These are phyloP conservation scores for Pseudocercospora fijiensis DNA, from an alignment of 2,329 filamentous ascomycete species.

Conservation along the genomic window DNA sequence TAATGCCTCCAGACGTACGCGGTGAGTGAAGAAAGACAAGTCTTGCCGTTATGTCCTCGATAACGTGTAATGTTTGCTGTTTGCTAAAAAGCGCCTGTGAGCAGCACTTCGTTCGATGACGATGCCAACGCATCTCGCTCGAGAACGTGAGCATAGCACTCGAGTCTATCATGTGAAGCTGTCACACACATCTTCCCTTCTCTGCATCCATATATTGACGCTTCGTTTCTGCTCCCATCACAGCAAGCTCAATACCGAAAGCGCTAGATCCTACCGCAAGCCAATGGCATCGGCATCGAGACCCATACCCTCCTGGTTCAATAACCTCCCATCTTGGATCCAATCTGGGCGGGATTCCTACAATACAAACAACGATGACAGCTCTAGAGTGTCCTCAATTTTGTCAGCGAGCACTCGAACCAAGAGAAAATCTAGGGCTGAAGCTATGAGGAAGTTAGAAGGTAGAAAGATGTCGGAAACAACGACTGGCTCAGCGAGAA, in stretches of 20 bases:
- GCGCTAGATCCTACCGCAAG: not conserved
- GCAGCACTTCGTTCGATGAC: not conserved
- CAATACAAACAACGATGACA: not conserved
- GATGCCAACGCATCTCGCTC: not conserved
- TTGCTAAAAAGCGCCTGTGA: not conserved
- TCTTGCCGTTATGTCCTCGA: not conserved
- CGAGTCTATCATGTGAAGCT: not conserved
- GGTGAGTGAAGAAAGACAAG: not conserved
- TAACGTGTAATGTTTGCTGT: not conserved
- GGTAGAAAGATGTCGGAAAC: constrained; percentile 3
- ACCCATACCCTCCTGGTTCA: not conserved
- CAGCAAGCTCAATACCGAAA: not conserved
- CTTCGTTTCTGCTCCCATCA: not conserved
- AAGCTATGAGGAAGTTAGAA: constrained; percentile 10
- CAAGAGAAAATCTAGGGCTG: constrained; percentile 9
- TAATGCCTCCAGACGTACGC: too few species aligned
- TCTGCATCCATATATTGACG: not conserved
- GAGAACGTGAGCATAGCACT: not conserved
- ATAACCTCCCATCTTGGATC: constrained; percentile 10
- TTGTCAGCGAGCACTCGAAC: constrained; percentile 2
- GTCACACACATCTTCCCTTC: not conserved
- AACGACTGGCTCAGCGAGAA: not conserved
- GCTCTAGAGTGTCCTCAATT: not conserved
- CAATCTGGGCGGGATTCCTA: not conserved
- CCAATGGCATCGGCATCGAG: not conserved